Base-by-base conservation (phyloP, 768 basidiomycete species). In the Auriscalpium orientale region DNA sequence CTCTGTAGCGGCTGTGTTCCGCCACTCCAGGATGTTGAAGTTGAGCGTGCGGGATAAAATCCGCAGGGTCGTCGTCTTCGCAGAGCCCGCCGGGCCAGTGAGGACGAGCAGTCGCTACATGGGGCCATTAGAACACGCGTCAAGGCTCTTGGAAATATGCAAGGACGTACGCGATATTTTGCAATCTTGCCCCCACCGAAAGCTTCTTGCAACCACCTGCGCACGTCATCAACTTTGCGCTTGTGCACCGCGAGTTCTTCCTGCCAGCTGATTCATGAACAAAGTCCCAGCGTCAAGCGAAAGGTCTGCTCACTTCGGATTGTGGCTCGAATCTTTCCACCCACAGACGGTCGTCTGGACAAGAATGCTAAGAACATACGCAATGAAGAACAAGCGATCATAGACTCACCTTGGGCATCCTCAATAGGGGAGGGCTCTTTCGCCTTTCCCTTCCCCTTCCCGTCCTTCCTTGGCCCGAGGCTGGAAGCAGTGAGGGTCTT, bases 81-180 rank as follows among this genome's bases (percentile, higher is more conserved):
- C 95, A 0, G 84, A 82, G 1, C 95, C 95, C 8, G 95, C 85
- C 0, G 92, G 91, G 1, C 95, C 95, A 3, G 89, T 89, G 11
- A 99, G 71, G 0, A 82, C 82, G 8, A 98, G 79, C 33, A 99
- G 83, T 47, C 93, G 79, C 90, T 98, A 55, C 3, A 48, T 33
- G 38, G 22, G 35, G 37, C 12, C 34, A 48, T 45, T 12, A 56
- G 37, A 47, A 11, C 18, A 50, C 9, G 6, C 43, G 28, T 28
- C 28, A 28, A 12, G 22, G 15, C 16, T 20, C 3, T 13, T 20
- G 46, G 9, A 46, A 49, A 52, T 49, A 48, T 52, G 11, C 8
- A 33, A 38, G 10, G 49, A 75, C 83, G 38, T 59, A 92, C 91
- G 20, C 91, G 76, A 66, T 92, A 93, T 64, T 85, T 90, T 37